A percentile compares a stretch with the other conserved stretches of the same genome.
Conservation (phyloP, 306 rosid genomes). For the Rosa rugosa region DNA sequence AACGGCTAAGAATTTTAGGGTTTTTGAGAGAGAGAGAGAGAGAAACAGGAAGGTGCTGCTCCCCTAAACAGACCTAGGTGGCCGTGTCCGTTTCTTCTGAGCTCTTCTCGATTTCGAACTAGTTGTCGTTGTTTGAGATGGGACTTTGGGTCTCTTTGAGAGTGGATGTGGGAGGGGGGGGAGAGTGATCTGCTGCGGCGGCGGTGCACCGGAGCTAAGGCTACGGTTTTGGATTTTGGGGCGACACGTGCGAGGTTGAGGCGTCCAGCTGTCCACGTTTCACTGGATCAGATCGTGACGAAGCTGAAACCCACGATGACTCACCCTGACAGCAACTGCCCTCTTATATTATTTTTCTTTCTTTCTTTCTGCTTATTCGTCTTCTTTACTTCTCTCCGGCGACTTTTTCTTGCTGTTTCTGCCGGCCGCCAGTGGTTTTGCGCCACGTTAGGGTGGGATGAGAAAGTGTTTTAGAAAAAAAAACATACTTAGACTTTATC, state of each 20-base stretch:
- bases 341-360: conserved; percentile 33
- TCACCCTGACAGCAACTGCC: conserved; percentile 59
- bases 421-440: background rate
- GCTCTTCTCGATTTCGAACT: background rate
- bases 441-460: background rate
- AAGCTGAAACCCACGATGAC: conserved; percentile 45
- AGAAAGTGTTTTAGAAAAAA: background rate
- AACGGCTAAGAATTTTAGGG: conserved; percentile 37
- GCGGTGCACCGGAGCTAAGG: conserved; percentile 20
- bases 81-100: conserved; percentile 1
- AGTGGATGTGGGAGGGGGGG: conserved; percentile 8
- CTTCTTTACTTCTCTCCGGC: background rate
- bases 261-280: conserved; percentile 55
- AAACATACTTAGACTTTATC: no score
- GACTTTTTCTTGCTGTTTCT: background rate
- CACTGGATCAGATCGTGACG: conserved; percentile 55
- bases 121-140: conserved; percentile 10
- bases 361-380: no score
- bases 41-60: no score
- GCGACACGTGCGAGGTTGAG: conserved; percentile 53
- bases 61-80: background rate
- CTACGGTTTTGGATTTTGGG: conserved; percentile 35
- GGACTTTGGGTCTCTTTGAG: background rate
- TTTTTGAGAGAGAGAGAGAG: background rate
- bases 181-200: conserved; percentile 41